Conservation (phyloP, 768 basidiomycete species). For the Sistotremastrum suecicum region DNA sequence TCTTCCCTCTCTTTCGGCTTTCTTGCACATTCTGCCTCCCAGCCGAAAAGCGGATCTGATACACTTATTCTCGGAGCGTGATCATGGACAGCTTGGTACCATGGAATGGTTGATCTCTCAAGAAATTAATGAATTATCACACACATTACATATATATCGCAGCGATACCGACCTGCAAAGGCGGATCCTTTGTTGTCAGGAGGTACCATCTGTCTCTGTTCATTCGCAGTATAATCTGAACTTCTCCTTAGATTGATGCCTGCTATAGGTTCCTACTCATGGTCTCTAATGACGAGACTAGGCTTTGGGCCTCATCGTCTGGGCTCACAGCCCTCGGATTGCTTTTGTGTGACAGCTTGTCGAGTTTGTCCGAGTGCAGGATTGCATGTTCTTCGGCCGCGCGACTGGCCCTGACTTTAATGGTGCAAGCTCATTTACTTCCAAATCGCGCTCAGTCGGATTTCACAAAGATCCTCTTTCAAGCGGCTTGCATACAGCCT, state of each 20-base stretch:
- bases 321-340: not conserved
- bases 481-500: too few species aligned
- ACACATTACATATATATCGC: conserved; percentile 18
- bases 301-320: not conserved
- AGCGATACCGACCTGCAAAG: conserved; percentile 17
- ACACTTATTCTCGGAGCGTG: conserved; percentile 39
- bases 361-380: too few species aligned
- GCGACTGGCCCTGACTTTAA: too few species aligned
- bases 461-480: too few species aligned
- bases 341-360: too few species aligned
- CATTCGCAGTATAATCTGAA: not conserved
- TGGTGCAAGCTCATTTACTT: too few species aligned
- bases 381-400: too few species aligned
- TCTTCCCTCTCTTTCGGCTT: conserved; percentile 37
- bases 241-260: not conserved
- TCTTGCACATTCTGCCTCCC: conserved; percentile 43
- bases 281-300: not conserved
- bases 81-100: conserved; percentile 39
- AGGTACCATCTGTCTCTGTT: conserved; percentile 34
- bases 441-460: too few species aligned
- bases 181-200: conserved; percentile 24
- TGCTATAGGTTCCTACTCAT: not conserved
- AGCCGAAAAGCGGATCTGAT: conserved; percentile 41
- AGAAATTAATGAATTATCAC: conserved; percentile 40
- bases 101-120: conserved; percentile 61